Percentiles rank a stretch among this genome's conserved stretches.
phyloP scores from a whole-genome alignment of 2,329 filamentous ascomycete species.

The Penicillium concentricum region DNA sequence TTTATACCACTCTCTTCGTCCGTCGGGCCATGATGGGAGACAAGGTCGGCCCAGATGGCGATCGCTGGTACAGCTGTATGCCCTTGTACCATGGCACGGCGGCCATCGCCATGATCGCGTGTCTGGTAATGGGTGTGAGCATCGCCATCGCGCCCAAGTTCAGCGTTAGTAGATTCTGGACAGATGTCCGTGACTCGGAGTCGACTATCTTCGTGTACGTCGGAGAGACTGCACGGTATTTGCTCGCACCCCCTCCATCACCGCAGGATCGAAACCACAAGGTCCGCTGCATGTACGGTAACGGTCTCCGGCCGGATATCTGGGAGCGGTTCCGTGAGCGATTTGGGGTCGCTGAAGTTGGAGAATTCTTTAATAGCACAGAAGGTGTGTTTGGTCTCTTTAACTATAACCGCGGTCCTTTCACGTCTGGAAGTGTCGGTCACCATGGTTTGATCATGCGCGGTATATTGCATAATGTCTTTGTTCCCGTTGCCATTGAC shows the following conservation, averaged over 20 bases:
- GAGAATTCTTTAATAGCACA: conserved; percentile 76
- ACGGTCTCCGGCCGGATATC: conserved; percentile 51
- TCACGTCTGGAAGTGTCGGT: conserved; percentile 63
- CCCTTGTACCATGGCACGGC: conserved; percentile 76
- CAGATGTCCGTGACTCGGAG: conserved; percentile 64
- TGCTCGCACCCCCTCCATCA: conserved; percentile 62
- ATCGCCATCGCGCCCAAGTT: conserved; percentile 53
- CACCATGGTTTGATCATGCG: conserved; percentile 67
- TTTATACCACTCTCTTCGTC: conserved; percentile 40
- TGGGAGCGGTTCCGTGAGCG: conserved; percentile 56
- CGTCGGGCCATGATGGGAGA: conserved; percentile 34
- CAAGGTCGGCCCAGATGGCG: conserved; percentile 35
- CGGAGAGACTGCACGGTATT: conserved; percentile 72
- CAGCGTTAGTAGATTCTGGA: conserved; percentile 69
- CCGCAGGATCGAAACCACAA: conserved; percentile 47
- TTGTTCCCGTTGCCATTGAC: conserved; percentile 68
- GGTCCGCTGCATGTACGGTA: conserved; percentile 48
- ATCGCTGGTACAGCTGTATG: conserved; percentile 76
- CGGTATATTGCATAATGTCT: conserved; percentile 52
- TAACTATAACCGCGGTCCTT: conserved; percentile 62
- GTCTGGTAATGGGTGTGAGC: conserved; percentile 52
- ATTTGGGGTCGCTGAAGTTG: conserved; percentile 54
- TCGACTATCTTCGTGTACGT: conserved; percentile 75
- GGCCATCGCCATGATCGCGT: conserved; percentile 57
- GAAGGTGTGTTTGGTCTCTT: conserved; percentile 67